phyloP scores from a whole-genome alignment of 495 filamentous ascomycete species.

The Cairneyella variabilis region DNA sequence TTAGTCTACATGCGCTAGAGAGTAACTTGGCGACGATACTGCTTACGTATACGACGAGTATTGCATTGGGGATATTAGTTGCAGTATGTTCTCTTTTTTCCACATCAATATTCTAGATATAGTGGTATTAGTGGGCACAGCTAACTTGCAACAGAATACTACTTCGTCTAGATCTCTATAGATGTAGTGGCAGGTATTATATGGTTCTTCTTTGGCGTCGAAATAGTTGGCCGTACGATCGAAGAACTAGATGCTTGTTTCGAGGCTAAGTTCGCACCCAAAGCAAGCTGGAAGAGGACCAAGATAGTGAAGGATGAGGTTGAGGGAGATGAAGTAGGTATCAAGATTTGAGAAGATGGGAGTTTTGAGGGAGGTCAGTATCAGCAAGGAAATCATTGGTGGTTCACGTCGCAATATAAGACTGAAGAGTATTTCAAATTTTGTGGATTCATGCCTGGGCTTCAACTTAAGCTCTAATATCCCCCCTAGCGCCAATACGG shows the following conservation, averaged over 20 bases:
- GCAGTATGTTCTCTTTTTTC: too few species aligned
- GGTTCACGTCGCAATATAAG: too few species aligned
- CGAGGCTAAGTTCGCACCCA: slow-evolving; percentile 5
- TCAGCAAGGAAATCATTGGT: too few species aligned
- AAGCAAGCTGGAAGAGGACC: slow-evolving; percentile 4
- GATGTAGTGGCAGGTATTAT: slow-evolving; percentile 7
- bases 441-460: too few species aligned
- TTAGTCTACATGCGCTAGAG: slow-evolving; percentile 8
- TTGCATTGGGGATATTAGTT: slow-evolving; percentile 11
- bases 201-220: slow-evolving; percentile 15
- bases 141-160: too few species aligned
- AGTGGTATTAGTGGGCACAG: too few species aligned
- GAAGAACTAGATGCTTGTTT: slow-evolving; percentile 18
- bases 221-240: slow-evolving; percentile 12
- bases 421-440: too few species aligned
- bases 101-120: too few species aligned
- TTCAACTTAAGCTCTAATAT: too few species aligned
- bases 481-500: too few species aligned
- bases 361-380: too few species aligned
- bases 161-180: slow-evolving; percentile 16
- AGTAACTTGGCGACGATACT: slow-evolving; percentile 9
- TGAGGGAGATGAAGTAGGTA: slow-evolving; percentile 1
- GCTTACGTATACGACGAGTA: slow-evolving; percentile 11
- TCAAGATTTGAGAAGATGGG: not conserved
- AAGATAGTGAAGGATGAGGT: slow-evolving; percentile 8